A percentile compares a stretch with the other conserved stretches of the same genome.
These are phyloP conservation scores for Trypanosomatidae sp. DNA, from an alignment of 208 protist species.

Conservation along the genomic window DNA sequence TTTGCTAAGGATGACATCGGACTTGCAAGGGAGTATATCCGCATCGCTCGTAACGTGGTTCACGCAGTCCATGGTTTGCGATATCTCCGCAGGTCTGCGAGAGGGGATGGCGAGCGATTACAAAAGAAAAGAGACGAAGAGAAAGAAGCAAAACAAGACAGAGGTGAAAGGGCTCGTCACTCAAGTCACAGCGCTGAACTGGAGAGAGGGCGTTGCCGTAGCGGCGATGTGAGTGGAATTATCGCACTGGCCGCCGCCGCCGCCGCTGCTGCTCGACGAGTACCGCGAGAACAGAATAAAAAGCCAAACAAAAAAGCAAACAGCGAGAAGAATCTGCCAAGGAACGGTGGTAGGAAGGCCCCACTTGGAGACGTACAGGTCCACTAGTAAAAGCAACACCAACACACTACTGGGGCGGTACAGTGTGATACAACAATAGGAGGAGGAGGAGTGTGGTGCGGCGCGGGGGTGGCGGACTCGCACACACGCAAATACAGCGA, in stretches of 20 bases:
- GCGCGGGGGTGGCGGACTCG: not conserved
- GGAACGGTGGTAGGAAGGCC: not conserved
- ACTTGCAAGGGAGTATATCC: conserved; percentile 56
- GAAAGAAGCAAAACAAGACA: not conserved
- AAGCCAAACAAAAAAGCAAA: not conserved
- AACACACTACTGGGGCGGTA: too few relatives aligned
- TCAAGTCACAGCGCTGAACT: not conserved
- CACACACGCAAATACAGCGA: not conserved
- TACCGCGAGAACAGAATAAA: not conserved
- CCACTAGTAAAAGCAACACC: not conserved
- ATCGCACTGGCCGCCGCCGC: not conserved
- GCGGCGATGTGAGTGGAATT: not conserved
- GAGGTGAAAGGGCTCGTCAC: not conserved
- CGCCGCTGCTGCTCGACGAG: not conserved
- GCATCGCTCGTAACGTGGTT: conserved; percentile 56
- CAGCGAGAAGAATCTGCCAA: not conserved
- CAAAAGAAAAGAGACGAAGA: not conserved
- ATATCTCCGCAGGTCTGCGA: conserved; percentile 2
- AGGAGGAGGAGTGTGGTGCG: not conserved
- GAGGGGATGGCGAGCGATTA: not conserved
- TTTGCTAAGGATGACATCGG: conserved; percentile 71
- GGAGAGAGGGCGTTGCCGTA: not conserved
- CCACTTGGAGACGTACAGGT: not conserved
- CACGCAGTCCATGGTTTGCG: conserved; percentile 59
- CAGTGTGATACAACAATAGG: too few relatives aligned